Conservation (phyloP, 75 land plant genomes). For the Cupressus sempervirens region DNA sequence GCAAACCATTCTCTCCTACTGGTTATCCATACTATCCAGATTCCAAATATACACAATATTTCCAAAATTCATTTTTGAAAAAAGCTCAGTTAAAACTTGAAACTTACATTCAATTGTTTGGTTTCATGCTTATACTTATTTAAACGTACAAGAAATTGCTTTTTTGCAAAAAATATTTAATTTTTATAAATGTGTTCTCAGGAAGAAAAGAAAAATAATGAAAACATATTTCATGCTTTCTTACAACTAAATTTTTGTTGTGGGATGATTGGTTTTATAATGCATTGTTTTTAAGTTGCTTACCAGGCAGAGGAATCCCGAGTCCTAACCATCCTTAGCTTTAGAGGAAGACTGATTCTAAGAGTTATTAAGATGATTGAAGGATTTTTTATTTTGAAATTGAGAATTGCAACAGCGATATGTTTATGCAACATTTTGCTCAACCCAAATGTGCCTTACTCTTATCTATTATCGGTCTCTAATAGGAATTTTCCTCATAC, state of each 20-base stretch:
- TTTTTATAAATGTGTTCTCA: slow-evolving; percentile 91
- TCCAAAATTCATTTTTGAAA: no score
- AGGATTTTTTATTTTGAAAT: not conserved
- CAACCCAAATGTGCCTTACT: not conserved
- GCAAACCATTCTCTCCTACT: no score
- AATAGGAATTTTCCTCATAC: not conserved
- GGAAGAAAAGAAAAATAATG: slow-evolving; percentile 73
- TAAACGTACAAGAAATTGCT: slow-evolving; percentile 64
- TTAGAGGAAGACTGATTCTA: slow-evolving; percentile 69
- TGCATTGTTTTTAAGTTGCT: not conserved
- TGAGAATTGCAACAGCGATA: not conserved
- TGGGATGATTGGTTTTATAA: not conserved
- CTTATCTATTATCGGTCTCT: not conserved
- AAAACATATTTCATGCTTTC: slow-evolving; percentile 3
- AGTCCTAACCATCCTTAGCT: slow-evolving; percentile 94
- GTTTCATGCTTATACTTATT: not conserved
- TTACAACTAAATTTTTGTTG: not conserved
- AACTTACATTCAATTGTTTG: not conserved
- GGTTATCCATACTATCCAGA: no score
- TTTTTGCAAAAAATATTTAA: slow-evolving; percentile 63
- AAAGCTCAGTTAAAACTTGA: no score
- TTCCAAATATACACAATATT: no score
- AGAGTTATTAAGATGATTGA: slow-evolving; percentile 53
- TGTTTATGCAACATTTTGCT: not conserved
- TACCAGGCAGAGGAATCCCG: slow-evolving; percentile 89